phyloP scores from a whole-genome alignment of 2,329 filamentous ascomycete genomes.

The Colletotrichum sp. region DNA sequence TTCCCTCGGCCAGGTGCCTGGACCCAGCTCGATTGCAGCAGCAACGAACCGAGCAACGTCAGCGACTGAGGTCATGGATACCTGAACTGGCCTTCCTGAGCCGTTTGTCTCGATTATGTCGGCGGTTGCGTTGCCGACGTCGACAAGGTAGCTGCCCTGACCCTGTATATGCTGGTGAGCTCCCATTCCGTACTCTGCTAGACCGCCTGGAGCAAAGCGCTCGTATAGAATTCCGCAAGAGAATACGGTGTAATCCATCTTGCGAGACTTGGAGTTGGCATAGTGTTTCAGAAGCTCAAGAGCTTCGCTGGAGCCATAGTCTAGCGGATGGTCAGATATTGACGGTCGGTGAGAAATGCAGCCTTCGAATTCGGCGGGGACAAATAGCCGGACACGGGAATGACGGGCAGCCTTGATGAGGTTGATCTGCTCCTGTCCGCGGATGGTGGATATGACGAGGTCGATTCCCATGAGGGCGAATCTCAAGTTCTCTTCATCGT shows the following conservation, averaged over 20 bases:
- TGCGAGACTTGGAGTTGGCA: conserved; percentile 43
- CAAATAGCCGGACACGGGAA: conserved; percentile 70
- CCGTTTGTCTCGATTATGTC: conserved; percentile 63
- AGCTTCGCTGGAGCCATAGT: conserved; percentile 64
- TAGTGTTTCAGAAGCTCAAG: conserved; percentile 62
- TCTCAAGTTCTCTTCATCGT: conserved; percentile 58
- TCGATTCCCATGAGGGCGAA: conserved; percentile 75
- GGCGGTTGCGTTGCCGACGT: conserved; percentile 62
- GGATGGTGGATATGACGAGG: conserved; percentile 77
- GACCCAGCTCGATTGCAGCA: conserved; percentile 68
- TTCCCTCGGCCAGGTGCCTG: conserved; percentile 68
- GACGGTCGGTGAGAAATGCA: conserved; percentile 56
- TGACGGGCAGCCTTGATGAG: conserved; percentile 74
- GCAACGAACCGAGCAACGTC: conserved; percentile 76
- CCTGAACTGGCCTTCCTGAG: conserved; percentile 52
- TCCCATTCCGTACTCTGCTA: conserved; percentile 65
- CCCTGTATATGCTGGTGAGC: conserved; percentile 54
- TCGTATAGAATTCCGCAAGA: conserved; percentile 80
- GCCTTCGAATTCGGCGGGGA: conserved; percentile 79
- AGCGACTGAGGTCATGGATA: conserved; percentile 72
- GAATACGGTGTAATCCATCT: conserved; percentile 73
- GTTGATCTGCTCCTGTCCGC: conserved; percentile 68
- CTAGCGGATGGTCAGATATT: conserved; percentile 58
- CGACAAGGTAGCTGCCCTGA: conserved; percentile 70
- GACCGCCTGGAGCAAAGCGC: conserved; percentile 71